Conservation (phyloP, 129 eudicot species). For the Sambucus nigra region DNA sequence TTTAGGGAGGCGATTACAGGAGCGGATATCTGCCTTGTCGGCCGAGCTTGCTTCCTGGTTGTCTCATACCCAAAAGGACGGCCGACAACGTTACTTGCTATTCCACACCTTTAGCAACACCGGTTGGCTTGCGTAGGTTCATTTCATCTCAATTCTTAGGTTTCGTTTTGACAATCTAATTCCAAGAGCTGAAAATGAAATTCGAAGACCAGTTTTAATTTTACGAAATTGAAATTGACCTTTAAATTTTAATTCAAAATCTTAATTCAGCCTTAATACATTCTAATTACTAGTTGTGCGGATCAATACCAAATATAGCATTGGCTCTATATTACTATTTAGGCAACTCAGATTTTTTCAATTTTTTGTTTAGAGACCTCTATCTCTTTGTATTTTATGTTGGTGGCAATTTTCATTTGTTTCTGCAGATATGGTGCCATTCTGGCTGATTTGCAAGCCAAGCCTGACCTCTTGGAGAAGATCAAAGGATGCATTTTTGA, state of each 20-base stretch:
- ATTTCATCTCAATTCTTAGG: not conserved
- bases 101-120: constrained; percentile 94
- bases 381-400: constrained; percentile 3
- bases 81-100: constrained; percentile 53
- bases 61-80: constrained; percentile 39
- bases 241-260: no score
- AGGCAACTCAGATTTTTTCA: not conserved
- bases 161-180: no score
- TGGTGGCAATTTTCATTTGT: not conserved
- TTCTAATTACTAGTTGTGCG: no score
- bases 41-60: constrained; percentile 53
- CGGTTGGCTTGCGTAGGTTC: constrained; percentile 96
- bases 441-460: constrained; percentile 46
- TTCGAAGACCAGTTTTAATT: no score
- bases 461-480: constrained; percentile 51
- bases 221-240: no score
- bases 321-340: constrained; percentile 5
- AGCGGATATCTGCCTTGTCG: constrained; percentile 31
- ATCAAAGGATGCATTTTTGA: constrained; percentile 81
- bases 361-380: not conserved
- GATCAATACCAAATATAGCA: no score
- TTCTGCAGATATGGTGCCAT: constrained; percentile 65
- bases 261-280: no score
- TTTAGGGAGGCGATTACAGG: constrained; percentile 57
- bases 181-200: no score